Conservation (phyloP, 179 eudicot genomes). For the Camellia oleifera region DNA sequence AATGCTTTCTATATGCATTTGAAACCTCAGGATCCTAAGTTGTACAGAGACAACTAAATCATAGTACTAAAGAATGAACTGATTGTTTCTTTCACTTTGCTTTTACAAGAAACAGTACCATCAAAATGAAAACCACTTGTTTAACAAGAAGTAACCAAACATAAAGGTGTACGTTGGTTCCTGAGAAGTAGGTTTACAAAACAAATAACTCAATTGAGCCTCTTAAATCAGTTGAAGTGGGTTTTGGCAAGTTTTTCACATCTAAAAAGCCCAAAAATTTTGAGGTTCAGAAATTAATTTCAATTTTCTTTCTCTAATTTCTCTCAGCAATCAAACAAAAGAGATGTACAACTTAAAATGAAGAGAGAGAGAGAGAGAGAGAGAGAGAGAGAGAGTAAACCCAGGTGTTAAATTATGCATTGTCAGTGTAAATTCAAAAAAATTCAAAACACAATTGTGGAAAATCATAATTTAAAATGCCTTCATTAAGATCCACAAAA, state of each 20-base stretch:
- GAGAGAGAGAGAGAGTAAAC: not conserved
- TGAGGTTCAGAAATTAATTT: not conserved
- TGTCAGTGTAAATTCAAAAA: not conserved
- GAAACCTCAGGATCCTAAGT: not conserved
- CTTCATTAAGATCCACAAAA: not conserved
- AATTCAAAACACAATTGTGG: not conserved
- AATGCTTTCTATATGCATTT: not conserved
- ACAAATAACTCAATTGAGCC: not conserved
- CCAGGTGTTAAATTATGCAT: not conserved
- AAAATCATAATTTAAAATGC: not conserved
- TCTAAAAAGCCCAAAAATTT: not conserved
- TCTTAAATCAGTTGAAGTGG: not conserved
- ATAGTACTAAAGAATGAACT: not conserved
- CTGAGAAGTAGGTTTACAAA: not conserved
- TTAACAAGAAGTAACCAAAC: slow-evolving; percentile 15
- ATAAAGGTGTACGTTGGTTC: not conserved
- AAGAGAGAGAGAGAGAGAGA: not conserved
- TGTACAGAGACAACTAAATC: not conserved
- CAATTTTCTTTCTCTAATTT: not conserved
- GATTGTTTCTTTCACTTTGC: not conserved
- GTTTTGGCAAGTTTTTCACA: not conserved
- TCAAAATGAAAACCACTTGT: slow-evolving; percentile 3
- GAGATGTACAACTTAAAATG: not conserved
- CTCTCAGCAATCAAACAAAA: not conserved
- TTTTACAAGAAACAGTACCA: not conserved